Evolutionary conservation across 768 basidiomycete species (phyloP).

Genomic region (Calocera viscosa): DNA sequence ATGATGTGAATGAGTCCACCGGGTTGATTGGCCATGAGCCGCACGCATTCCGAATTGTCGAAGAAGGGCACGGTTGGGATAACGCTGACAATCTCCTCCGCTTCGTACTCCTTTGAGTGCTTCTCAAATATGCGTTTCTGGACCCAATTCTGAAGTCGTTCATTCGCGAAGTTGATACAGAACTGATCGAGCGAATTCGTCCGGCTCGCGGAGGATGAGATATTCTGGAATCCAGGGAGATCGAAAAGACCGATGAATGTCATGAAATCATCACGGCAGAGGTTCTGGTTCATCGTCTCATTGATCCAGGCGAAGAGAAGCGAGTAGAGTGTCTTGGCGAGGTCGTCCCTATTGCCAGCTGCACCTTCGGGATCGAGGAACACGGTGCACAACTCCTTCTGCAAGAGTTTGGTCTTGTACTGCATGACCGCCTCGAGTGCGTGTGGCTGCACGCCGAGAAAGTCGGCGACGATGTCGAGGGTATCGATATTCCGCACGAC

Average conservation of each 20-base stretch:
- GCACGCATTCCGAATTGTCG: constrained; percentile 82
- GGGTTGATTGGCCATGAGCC: constrained; percentile 70
- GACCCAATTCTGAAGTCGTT: constrained; percentile 73
- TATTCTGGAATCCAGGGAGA: constrained; percentile 84
- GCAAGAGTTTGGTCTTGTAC: constrained; percentile 83
- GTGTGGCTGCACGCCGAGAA: constrained; percentile 65
- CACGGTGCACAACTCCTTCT: constrained; percentile 93
- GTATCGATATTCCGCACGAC: constrained; percentile 77
- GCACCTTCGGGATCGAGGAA: constrained; percentile 93
- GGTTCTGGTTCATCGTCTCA: constrained; percentile 88
- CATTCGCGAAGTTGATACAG: constrained; percentile 92
- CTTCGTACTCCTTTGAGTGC: constrained; percentile 68
- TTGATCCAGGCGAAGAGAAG: constrained; percentile 93
- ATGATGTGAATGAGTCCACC: constrained; percentile 94
- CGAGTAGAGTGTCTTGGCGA: constrained; percentile 86
- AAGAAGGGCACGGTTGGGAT: constrained; percentile 67
- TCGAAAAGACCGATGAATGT: constrained; percentile 91
- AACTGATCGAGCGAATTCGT: constrained; percentile 93
- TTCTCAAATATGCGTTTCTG: constrained; percentile 69
- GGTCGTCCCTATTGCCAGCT: constrained; percentile 83
- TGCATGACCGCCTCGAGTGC: constrained; percentile 71
- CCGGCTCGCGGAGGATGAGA: constrained; percentile 47
- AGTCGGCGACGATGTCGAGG: constrained; percentile 75
- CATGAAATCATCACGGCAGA: constrained; percentile 84
- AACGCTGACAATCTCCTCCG: constrained; percentile 62